phyloP scores from a whole-genome alignment of 495 filamentous ascomycete genomes.

The Corynascus novoguineensis region DNA sequence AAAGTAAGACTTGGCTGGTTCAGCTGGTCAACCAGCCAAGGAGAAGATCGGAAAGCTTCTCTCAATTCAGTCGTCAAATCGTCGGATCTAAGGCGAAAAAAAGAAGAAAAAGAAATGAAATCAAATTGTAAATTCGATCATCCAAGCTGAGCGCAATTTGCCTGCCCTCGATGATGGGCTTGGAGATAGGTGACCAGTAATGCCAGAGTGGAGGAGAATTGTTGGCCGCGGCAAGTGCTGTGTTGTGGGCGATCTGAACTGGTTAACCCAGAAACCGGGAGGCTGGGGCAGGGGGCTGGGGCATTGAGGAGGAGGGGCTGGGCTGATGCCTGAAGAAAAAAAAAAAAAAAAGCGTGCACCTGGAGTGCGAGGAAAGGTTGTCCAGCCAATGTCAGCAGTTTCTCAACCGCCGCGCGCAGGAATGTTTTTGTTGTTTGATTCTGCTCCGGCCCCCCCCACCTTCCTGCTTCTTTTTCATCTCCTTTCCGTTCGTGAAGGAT shows the following conservation, averaged over 20 bases:
- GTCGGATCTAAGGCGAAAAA: not conserved
- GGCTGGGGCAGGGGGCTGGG: slow-evolving; percentile 15
- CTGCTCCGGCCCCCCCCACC: not conserved
- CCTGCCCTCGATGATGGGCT: not conserved
- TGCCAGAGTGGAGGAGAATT: not conserved
- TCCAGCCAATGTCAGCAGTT: too few relatives aligned
- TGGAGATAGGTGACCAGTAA: not conserved
- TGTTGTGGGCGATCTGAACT: slow-evolving; percentile 16
- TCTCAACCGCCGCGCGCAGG: not conserved
- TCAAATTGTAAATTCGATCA: not conserved
- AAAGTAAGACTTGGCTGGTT: slow-evolving; percentile 19
- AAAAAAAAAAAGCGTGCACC: too few relatives aligned
- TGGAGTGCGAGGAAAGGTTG: too few relatives aligned
- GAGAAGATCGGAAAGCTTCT: not conserved
- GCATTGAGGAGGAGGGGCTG: too few relatives aligned
- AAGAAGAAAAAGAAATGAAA: not conserved
- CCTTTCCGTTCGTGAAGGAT: not conserved
- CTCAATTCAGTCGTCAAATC: not conserved
- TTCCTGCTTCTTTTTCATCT: not conserved
- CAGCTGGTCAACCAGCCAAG: slow-evolving; percentile 29
- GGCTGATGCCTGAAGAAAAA: too few relatives aligned
- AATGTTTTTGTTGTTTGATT: not conserved
- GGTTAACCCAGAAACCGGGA: slow-evolving; percentile 32
- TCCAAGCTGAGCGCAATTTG: not conserved
- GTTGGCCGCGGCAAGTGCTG: not conserved